These are phyloP conservation scores for Ogataea angusta DNA, from an alignment of 805 yeast species.

Conservation along the genomic window DNA sequence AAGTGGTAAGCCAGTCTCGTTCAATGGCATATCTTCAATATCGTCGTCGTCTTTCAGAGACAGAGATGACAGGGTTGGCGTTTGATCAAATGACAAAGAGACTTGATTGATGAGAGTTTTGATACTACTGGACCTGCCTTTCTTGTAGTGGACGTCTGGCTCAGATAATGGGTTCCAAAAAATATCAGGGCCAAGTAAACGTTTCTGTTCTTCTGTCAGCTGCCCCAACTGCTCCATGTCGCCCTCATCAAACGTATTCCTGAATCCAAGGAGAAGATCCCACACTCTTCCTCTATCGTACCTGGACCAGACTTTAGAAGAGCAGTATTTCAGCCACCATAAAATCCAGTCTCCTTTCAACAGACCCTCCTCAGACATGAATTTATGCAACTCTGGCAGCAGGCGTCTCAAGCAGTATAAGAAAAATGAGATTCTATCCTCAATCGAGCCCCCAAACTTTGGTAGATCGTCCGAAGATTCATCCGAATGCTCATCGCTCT, in stretches of 20 bases:
- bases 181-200: slow-evolving; percentile 52
- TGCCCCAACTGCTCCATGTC: slow-evolving; percentile 24
- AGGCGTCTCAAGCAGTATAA: slow-evolving; percentile 56
- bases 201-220: slow-evolving; percentile 21
- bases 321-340: slow-evolving; percentile 94
- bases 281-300: slow-evolving; percentile 83
- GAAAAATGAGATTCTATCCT: slow-evolving; percentile 67
- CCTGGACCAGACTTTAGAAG: slow-evolving; percentile 79
- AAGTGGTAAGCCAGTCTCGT: slow-evolving; percentile 40
- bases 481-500: slow-evolving; percentile 4
- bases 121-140: slow-evolving; percentile 31
- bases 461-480: slow-evolving; percentile 23
- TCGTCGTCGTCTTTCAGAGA: slow-evolving; percentile 15
- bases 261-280: slow-evolving; percentile 84
- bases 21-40: slow-evolving; percentile 22
- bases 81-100: slow-evolving; percentile 23
- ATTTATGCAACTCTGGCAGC: slow-evolving; percentile 73
- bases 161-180: slow-evolving; percentile 52
- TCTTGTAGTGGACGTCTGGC: slow-evolving; percentile 17
- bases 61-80: slow-evolving; percentile 29
- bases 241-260: slow-evolving; percentile 34
- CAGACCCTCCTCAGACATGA: slow-evolving; percentile 74
- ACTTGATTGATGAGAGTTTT: slow-evolving; percentile 28
- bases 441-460: slow-evolving; percentile 53
- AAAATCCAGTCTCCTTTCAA: slow-evolving; percentile 84